Conservation (phyloP, 2,329 filamentous ascomycete genomes). For the Alternaria sp. region DNA sequence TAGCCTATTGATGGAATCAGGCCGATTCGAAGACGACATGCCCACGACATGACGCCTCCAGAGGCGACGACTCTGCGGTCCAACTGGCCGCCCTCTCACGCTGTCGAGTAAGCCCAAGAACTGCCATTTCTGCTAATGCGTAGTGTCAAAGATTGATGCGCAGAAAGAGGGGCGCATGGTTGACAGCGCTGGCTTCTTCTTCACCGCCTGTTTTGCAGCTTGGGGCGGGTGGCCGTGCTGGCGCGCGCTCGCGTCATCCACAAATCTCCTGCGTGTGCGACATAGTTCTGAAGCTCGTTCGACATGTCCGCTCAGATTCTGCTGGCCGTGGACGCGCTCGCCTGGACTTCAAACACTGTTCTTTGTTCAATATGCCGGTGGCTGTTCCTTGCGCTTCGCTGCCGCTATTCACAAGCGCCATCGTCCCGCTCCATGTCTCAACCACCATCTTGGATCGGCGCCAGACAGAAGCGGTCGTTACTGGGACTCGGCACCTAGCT, state of each 20-base stretch:
- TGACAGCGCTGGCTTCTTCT: constrained; percentile 37
- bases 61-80: not conserved
- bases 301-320: constrained; percentile 4
- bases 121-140: constrained; percentile 12
- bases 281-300: constrained; percentile 25
- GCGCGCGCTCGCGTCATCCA: constrained; percentile 30
- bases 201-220: constrained; percentile 38
- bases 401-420: constrained; percentile 18
- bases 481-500: constrained; percentile 32
- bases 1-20: constrained; percentile 37
- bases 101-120: not conserved
- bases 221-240: constrained; percentile 40
- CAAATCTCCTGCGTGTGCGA: constrained; percentile 35
- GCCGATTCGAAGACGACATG: constrained; percentile 40
- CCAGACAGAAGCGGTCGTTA: constrained; percentile 39
- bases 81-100: constrained; percentile 1
- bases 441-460: constrained; percentile 43
- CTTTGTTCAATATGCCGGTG: constrained; percentile 6
- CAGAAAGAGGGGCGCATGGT: constrained; percentile 30
- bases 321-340: constrained; percentile 11
- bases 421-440: constrained; percentile 30
- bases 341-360: constrained; percentile 1
- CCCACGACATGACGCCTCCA: constrained; percentile 17
- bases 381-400: constrained; percentile 17
- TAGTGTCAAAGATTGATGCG: constrained; percentile 16